A percentile compares a stretch with the other conserved stretches of the same genome.
Evolutionary conservation across 139 green algal genomes (phyloP).

Genomic region (Klebsormidium nitens): DNA sequence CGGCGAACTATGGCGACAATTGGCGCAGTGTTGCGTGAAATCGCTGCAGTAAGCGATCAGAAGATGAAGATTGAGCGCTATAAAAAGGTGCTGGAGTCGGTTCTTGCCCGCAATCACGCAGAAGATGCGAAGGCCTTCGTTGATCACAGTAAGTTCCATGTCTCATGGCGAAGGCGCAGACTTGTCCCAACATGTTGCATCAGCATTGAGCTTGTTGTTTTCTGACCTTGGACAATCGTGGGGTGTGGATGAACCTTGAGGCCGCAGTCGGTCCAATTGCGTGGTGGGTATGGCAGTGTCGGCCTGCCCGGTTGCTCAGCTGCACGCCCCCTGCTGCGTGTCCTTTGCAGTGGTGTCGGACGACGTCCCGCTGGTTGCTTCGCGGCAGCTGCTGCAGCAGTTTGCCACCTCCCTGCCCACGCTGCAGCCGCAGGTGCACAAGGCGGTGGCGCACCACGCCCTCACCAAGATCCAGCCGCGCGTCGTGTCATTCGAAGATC

Average conservation of each 20-base stretch:
- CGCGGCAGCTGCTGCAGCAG: slow-evolving; percentile 33
- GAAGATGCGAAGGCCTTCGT: slow-evolving; percentile 29
- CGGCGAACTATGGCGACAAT: slow-evolving; percentile 8
- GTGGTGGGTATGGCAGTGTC: background rate
- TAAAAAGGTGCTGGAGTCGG: slow-evolving; percentile 16
- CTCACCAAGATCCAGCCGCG: slow-evolving; percentile 36
- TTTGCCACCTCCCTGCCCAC: slow-evolving; percentile 24
- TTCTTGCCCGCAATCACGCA: slow-evolving; percentile 19
- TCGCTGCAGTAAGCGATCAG: slow-evolving; percentile 18
- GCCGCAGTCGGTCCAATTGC: background rate
- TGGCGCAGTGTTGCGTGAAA: slow-evolving; percentile 11
- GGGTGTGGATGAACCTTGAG: background rate
- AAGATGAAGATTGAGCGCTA: slow-evolving; percentile 24
- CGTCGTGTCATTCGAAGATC: slow-evolving; percentile 42
- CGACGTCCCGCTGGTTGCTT: slow-evolving; percentile 38
- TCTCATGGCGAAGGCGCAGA: background rate
- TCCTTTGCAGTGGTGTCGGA: slow-evolving; percentile 35
- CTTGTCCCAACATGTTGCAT: background rate
- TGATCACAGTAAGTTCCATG: slow-evolving; percentile 25
- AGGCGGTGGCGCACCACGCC: slow-evolving; percentile 39
- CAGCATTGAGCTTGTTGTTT: background rate
- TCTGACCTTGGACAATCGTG: background rate
- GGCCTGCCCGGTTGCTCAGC: background rate
- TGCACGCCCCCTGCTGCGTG: background rate
- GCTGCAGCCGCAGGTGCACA: slow-evolving; percentile 30